A percentile compares a stretch with the other conserved stretches of the same genome.
These are phyloP conservation scores for Aegilops sharonensis DNA, from an alignment of 176 grass and related monocot genomes.

Conservation along the genomic window DNA sequence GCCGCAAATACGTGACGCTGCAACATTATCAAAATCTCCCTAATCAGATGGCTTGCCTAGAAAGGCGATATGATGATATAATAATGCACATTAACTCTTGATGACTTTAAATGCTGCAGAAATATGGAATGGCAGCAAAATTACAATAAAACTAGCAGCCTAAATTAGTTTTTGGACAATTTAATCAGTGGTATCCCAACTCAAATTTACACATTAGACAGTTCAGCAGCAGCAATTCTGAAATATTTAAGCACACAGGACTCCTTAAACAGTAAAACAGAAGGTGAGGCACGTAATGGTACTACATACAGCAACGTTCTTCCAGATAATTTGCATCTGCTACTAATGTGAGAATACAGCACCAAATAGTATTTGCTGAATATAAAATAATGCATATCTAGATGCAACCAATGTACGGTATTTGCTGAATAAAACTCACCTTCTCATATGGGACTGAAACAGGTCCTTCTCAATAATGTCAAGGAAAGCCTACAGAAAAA, in stretches of 20 bases:
- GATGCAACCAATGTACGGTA: background rate
- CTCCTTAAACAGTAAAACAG: background rate
- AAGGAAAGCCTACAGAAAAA: slow-evolving; percentile 74
- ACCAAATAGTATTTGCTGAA: background rate
- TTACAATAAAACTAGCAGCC: background rate
- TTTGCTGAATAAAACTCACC: slow-evolving; percentile 38
- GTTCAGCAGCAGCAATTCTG: background rate
- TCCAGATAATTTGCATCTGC: slow-evolving; percentile 9
- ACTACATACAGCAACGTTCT: background rate
- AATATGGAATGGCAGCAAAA: background rate
- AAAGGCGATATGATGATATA: background rate
- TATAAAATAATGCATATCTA: background rate
- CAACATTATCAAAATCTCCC: slow-evolving; percentile 7
- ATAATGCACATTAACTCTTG: background rate
- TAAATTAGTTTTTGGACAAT: background rate
- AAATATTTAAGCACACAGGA: background rate
- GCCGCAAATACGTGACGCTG: slow-evolving; percentile 86
- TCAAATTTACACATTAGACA: slow-evolving; percentile 8
- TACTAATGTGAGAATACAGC: background rate
- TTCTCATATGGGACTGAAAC: slow-evolving; percentile 89
- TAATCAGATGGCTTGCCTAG: slow-evolving; percentile 12
- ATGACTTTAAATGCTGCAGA: background rate
- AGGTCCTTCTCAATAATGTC: slow-evolving; percentile 97
- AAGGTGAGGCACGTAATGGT: slow-evolving; percentile 3
- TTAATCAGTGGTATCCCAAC: background rate